Base-by-base conservation (phyloP, 306 rosid species). In the Purshia tridentata region DNA sequence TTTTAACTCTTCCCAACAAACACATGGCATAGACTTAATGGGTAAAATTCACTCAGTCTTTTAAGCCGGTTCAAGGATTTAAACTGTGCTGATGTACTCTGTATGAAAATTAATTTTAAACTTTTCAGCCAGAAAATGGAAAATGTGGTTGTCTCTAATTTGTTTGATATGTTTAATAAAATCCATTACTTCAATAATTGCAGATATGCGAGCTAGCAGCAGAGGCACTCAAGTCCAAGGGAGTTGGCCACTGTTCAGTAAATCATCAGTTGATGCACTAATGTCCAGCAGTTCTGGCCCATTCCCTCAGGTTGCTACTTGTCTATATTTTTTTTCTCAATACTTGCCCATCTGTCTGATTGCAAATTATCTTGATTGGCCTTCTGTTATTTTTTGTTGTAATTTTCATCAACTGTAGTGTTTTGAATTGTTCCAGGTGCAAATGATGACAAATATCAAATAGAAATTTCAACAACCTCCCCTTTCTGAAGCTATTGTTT, bases 201-300 rank as follows among this genome's bases (percentile, higher is more conserved):
- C 85, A 94, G 98, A 91, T 94, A 86, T 91, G 99, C 77, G 99
- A 94, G 85, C 93, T 79, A 87, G 97, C 99, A 54, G 97, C 99
- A 5, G 99, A 88, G 78, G 94, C 96, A 54, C 97, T 86, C 89
- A 88, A 88, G 79, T 89, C 98, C 69, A 93, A 91, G 88, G 96
- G 85, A 54, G 77, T 4, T 52, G 80, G 84, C 59, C 88, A 86
- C 81, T 81, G 86, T 77, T 86, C 92, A 79, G 79, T 72, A 93
- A 79, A 77, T 90, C 98, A 73, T 83, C 98, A 52, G 92, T 91
- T 72, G 96, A 91, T 77, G 94, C 98, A 50, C 90, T 89, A 70
- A 83, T 93, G 80, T 88, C 98, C 61, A 85, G 77, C 81, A 75
- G 62, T 69, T 73, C 87, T 70, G 61, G 77, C 18, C 53, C 68